Base-by-base conservation (phyloP, 1,139 yeast genomes). In the Candida sanyaensis region DNA sequence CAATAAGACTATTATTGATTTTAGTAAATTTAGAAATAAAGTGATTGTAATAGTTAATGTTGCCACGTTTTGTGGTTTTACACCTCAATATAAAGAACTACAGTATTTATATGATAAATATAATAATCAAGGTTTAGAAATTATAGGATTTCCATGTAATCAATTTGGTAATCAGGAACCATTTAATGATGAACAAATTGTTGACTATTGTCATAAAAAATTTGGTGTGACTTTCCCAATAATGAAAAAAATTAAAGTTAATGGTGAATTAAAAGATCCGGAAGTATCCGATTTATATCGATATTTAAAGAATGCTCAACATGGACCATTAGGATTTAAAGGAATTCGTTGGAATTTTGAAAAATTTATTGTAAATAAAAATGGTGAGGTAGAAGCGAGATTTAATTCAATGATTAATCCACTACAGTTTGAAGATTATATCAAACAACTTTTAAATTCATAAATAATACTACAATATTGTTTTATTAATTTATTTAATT, bases 291-390 rank as follows among this genome's bases (percentile, higher is more conserved):
- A 66, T 5, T 55, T 75, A n/a, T 75, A 64, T 50, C 49, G 54
- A 2, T 71, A 53, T 50, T 59, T 75, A 46, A 75, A 75, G 51
- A 44, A 36, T 6, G 38, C 60, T 38, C 51, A 57, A 38, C 50
- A 56, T 6, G 96, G 95, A 21, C 57, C 80, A 11, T 66, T 91
- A 42, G 96, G 96, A 12, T 84, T 90, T 65, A 77, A 75, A 51
- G 93, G 96, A 29, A 80, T 92, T 58, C 84, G 88, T 65, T 93
- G 98, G 99, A 93, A 93, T 73, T 93, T 92, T 64, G 98, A 92
- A 67, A 93, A 93, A 74, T 93, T 93, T 71, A 60, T 93, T 45
- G 65, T 93, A 46, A 84, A 85, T 64, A 77, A 78, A 59, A 60
- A 81, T 2, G 99, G 99, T 44, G 64, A 79, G 1, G 97, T 91